These are phyloP conservation scores for Musa balbisiana DNA, from an alignment of 202 grass and related monocot genomes.

Conservation along the genomic window DNA sequence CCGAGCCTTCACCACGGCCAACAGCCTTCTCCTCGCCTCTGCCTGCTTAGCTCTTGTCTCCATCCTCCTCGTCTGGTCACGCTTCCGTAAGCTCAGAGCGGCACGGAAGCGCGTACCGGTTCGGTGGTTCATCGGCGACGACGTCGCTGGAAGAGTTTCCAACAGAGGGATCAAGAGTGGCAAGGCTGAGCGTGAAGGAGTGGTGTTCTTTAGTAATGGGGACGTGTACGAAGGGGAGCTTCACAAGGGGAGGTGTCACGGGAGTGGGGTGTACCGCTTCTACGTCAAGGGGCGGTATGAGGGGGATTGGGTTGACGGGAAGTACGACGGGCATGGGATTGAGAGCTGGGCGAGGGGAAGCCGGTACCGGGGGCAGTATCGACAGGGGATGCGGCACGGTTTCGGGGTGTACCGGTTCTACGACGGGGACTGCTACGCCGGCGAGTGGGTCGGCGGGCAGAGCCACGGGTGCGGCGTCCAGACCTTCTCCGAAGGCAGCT, in stretches of 20 bases:
- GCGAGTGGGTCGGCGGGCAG: slow-evolving; percentile 17
- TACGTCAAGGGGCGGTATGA: not conserved
- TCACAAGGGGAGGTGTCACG: not conserved
- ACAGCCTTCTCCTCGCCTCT: not conserved
- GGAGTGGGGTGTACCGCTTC: slow-evolving; percentile 14
- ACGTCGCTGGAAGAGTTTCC: not conserved
- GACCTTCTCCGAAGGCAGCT: slow-evolving; percentile 5
- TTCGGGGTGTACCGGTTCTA: slow-evolving; percentile 16
- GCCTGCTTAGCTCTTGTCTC: not conserved
- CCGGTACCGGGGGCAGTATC: slow-evolving; percentile 12
- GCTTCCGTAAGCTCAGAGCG: not conserved
- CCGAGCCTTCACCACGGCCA: not conserved
- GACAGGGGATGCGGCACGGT: slow-evolving; percentile 12
- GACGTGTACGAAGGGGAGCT: slow-evolving; percentile 18
- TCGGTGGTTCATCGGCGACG: slow-evolving; percentile 11
- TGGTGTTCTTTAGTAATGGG: slow-evolving; percentile 12
- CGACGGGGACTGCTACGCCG: slow-evolving; percentile 7
- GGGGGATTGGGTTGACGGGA: slow-evolving; percentile 16
- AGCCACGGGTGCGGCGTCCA: slow-evolving; percentile 16
- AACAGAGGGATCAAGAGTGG: not conserved
- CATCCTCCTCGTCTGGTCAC: not conserved
- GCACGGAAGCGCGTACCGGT: not conserved
- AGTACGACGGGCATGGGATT: slow-evolving; percentile 18
- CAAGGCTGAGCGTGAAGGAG: not conserved
- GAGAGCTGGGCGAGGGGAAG: slow-evolving; percentile 19